phyloP scores from a whole-genome alignment of 148 eudicot species.

The Vaccinium darrowii region DNA sequence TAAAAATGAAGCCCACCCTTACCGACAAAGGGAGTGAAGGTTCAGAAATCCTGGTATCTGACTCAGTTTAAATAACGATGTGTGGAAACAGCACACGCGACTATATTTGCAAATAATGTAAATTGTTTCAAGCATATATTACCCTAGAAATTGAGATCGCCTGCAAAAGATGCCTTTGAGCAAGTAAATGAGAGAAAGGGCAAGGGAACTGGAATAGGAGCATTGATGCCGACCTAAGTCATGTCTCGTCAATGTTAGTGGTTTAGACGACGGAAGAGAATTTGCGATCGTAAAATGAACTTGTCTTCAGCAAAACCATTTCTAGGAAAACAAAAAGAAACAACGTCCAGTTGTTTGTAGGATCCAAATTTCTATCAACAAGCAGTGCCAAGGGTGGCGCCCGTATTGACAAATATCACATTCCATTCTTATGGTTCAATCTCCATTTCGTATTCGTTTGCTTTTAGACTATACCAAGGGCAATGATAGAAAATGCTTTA shows the following conservation, averaged over 20 bases:
- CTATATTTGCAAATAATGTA: not conserved
- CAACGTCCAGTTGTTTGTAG: not conserved
- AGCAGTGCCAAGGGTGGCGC: not conserved
- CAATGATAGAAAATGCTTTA: not conserved
- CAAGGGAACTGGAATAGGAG: constrained; percentile 92
- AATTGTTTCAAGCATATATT: constrained; percentile 2
- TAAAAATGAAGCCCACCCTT: constrained; percentile 94
- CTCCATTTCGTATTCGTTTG: not conserved
- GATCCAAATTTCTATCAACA: no score
- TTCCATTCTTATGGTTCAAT: not conserved
- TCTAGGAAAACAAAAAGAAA: constrained; percentile 23
- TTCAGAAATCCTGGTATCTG: not conserved
- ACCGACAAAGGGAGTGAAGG: constrained; percentile 40
- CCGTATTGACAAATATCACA: not conserved
- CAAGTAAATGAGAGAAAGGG: constrained; percentile 99
- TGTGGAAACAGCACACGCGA: not conserved
- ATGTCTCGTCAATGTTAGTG: constrained; percentile 7
- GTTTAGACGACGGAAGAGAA: not conserved
- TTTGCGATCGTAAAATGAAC: not conserved
- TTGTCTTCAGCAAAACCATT: not conserved
- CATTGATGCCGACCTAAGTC: constrained; percentile 89
- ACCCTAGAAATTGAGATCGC: constrained; percentile 99
- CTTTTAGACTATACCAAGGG: not conserved
- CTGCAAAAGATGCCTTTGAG: constrained; percentile 95
- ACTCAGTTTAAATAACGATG: not conserved